A percentile compares a stretch with the other conserved stretches of the same genome.
These are phyloP conservation scores for Phytophthora parvispora DNA, from an alignment of 352 stramenopile genomes.

Conservation along the genomic window DNA sequence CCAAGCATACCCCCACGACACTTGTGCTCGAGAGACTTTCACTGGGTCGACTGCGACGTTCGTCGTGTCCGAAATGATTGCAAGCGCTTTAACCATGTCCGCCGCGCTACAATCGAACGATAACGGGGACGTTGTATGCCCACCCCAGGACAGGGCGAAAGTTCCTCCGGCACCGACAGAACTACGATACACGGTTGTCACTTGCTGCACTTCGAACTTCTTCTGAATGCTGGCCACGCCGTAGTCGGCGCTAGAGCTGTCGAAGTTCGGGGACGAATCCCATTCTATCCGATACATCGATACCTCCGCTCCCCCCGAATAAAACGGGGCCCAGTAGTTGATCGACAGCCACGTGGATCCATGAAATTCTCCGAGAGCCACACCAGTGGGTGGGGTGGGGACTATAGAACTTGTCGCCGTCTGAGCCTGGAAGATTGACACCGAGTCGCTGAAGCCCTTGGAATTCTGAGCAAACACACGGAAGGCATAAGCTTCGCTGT, in stretches of 20 bases:
- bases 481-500: constrained; percentile 60
- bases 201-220: constrained; percentile 93
- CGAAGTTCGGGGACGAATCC: constrained; percentile 87
- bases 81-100: constrained; percentile 83
- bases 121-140: constrained; percentile 70
- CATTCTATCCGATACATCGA: constrained; percentile 95
- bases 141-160: constrained; percentile 95
- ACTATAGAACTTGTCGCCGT: constrained; percentile 72
- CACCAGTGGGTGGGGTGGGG: constrained; percentile 76
- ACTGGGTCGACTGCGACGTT: constrained; percentile 85
- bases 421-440: constrained; percentile 40
- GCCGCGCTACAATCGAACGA: constrained; percentile 72
- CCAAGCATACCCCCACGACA: constrained; percentile 93
- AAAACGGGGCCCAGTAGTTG: constrained; percentile 83
- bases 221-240: constrained; percentile 89
- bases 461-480: constrained; percentile 72
- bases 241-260: constrained; percentile 86
- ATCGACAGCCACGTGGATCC: constrained; percentile 79
- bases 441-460: constrained; percentile 59
- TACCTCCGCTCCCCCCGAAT: constrained; percentile 90
- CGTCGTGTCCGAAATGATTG: constrained; percentile 79
- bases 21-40: constrained; percentile 62
- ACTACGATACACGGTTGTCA: constrained; percentile 74
- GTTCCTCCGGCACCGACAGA: constrained; percentile 79
- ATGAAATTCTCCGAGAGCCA: constrained; percentile 86